Evolutionary conservation across 2,329 filamentous ascomycete species (phyloP).

Genomic region (Penicillium hordei): DNA sequence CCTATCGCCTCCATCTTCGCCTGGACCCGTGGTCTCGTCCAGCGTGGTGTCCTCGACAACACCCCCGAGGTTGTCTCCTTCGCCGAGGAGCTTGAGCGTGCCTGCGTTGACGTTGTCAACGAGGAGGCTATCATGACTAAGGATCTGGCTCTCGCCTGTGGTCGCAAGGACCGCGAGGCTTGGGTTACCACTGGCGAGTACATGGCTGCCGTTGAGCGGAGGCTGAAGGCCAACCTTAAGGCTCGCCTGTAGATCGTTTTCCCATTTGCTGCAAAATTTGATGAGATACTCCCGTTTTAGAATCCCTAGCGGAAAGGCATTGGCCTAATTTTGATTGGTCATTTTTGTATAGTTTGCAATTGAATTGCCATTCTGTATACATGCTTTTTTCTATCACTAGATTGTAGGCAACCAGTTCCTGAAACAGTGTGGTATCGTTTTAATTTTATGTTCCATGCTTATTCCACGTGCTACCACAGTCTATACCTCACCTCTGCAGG

Average conservation of each 20-base stretch:
- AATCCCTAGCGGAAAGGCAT: constrained; percentile 3
- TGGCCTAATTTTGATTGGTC: constrained; percentile 13
- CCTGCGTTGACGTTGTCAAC: constrained; percentile 92
- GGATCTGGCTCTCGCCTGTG: constrained; percentile 92
- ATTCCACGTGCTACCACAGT: neutral
- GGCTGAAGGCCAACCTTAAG: constrained; percentile 72
- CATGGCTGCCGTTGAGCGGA: constrained; percentile 84
- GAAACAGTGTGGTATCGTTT: neutral
- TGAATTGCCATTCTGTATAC: constrained; percentile 5
- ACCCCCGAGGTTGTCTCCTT: constrained; percentile 92
- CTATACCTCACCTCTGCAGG: neutral
- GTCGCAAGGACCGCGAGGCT: constrained; percentile 77
- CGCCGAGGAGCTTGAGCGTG: constrained; percentile 86
- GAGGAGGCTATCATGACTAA: constrained; percentile 98
- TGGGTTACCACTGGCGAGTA: constrained; percentile 94
- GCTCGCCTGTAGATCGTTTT: constrained; percentile 33
- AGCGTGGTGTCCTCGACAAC: constrained; percentile 80
- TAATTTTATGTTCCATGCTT: neutral
- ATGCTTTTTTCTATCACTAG: neutral
- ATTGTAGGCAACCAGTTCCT: neutral
- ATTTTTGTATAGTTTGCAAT: constrained; percentile 20
- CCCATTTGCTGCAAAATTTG: constrained; percentile 8
- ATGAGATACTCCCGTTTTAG: constrained; percentile 20
- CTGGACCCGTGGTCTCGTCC: constrained; percentile 91
- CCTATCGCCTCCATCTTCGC: constrained; percentile 98